phyloP scores from a whole-genome alignment of 2,329 filamentous ascomycete species.

The Aspergillus ustus region DNA sequence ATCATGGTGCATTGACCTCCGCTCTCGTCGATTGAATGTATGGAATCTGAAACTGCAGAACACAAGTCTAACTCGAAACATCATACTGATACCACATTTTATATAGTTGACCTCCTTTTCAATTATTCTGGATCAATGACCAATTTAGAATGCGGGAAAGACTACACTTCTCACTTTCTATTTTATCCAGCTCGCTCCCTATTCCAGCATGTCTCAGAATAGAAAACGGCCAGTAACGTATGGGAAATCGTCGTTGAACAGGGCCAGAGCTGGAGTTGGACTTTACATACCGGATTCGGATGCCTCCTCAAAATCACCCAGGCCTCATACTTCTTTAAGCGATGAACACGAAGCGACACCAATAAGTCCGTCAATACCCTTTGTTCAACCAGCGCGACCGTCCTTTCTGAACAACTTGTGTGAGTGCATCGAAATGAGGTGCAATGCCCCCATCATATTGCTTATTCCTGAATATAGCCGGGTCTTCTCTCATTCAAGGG shows the following conservation, averaged over 20 bases:
- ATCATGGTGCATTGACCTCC: neutral
- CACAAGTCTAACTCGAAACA: neutral
- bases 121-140: neutral
- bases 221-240: conserved; percentile 17
- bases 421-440: neutral
- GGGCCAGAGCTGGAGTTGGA: neutral
- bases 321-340: neutral
- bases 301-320: neutral
- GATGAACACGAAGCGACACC: neutral
- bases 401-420: neutral
- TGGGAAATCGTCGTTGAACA: conserved; percentile 14
- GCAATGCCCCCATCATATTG: neutral
- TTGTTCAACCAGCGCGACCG: neutral
- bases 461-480: neutral
- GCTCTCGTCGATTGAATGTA: too few species aligned
- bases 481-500: neutral
- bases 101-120: neutral
- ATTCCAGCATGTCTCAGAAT: conserved; percentile 13
- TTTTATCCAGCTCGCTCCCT: conserved; percentile 13
- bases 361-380: neutral
- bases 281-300: neutral
- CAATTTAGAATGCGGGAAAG: neutral
- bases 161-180: neutral
- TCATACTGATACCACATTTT: neutral
- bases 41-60: neutral